Conservation (phyloP, 805 yeast species). For the Teunomyces atbi region DNA sequence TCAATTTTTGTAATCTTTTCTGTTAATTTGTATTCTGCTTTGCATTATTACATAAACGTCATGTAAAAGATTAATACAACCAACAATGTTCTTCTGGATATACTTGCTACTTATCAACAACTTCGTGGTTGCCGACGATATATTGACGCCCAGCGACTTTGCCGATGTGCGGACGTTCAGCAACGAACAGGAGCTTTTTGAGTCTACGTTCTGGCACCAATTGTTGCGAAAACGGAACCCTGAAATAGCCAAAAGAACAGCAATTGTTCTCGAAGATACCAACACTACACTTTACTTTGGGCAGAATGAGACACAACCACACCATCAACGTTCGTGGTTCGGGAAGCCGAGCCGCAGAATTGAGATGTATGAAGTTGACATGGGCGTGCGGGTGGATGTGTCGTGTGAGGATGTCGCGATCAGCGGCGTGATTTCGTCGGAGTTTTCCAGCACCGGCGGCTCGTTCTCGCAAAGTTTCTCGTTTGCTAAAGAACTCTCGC, state of each 20-base stretch:
- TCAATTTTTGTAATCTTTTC: no score
- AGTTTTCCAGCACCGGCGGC: conserved; percentile 16
- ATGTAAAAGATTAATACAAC: no score
- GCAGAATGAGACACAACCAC: conserved; percentile 4
- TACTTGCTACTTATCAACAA: not conserved
- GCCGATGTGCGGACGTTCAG: conserved; percentile 2
- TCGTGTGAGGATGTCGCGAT: conserved; percentile 13
- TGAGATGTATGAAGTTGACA: conserved; percentile 18
- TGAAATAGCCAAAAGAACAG: conserved; percentile 6
- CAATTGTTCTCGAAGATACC: conserved; percentile 9
- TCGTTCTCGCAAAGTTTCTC: conserved; percentile 13
- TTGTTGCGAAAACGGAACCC: conserved; percentile 7
- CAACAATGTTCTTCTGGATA: not conserved
- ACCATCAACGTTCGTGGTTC: not conserved
- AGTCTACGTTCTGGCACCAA: conserved; percentile 12
- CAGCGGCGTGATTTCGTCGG: conserved; percentile 17
- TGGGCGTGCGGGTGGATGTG: conserved; percentile 10
- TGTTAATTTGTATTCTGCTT: no score
- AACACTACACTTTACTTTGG: conserved; percentile 9
- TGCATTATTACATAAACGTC: no score
- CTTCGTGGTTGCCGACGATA: not conserved
- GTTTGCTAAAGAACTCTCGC: conserved; percentile 3
- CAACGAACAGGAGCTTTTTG: conserved; percentile 7
- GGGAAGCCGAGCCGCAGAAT: conserved; percentile 8
- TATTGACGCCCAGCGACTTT: not conserved